Evolutionary conservation across 257 asterid genomes (phyloP).

Genomic region (Echium plantagineum): DNA sequence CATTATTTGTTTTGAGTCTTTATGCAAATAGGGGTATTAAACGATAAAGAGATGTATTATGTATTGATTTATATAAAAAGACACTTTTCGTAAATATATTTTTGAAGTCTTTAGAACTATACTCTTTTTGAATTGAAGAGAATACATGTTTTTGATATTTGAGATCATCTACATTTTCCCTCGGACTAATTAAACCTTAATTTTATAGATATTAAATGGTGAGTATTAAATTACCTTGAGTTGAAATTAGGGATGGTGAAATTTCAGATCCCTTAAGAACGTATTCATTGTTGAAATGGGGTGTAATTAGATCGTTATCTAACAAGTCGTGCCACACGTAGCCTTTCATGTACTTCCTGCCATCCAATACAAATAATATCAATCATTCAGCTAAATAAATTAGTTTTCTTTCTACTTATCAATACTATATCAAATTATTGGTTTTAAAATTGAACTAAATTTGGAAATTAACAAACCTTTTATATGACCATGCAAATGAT

Average conservation of each 20-base stretch:
- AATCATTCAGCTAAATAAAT: too few species aligned
- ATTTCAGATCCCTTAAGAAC: constrained; percentile 86
- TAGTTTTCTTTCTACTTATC: too few species aligned
- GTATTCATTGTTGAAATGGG: constrained; percentile 79
- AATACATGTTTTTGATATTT: neutral
- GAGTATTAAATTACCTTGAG: constrained; percentile 24
- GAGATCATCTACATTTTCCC: neutral
- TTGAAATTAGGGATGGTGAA: constrained; percentile 11
- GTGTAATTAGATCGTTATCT: constrained; percentile 92
- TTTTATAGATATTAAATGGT: too few species aligned
- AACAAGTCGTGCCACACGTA: constrained; percentile 89
- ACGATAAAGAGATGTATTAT: too few species aligned
- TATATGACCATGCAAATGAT: constrained; percentile 85
- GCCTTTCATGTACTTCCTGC: constrained; percentile 69
- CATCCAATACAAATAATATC: neutral
- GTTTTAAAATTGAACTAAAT: too few species aligned
- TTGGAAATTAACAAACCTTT: constrained; percentile 45
- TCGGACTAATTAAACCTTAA: neutral
- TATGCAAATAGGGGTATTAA: too few species aligned
- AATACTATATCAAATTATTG: too few species aligned
- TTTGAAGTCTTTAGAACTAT: too few species aligned
- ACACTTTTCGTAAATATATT: too few species aligned
- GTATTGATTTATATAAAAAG: too few species aligned
- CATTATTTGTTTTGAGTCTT: too few species aligned
- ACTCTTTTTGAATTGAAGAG: too few species aligned